A percentile compares a stretch with the other conserved stretches of the same genome.
Evolutionary conservation across 495 filamentous ascomycete species (phyloP).

Genomic region (Aspergillus conjunctus): DNA sequence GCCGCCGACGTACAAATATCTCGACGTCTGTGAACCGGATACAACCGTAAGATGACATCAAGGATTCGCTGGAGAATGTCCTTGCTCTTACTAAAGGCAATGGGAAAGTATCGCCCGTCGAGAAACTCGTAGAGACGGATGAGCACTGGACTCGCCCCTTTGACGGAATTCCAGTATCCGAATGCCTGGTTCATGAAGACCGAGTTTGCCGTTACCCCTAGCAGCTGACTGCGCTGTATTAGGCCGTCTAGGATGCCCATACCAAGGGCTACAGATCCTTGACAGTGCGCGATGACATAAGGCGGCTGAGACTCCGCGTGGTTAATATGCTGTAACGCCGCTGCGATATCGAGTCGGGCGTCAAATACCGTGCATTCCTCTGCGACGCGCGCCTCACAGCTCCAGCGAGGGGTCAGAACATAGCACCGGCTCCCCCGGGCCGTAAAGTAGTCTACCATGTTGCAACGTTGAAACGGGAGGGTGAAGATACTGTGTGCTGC

Average conservation of each 20-base stretch:
- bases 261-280: conserved; percentile 62
- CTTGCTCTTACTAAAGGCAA: neutral
- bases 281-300: conserved; percentile 68
- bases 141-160: conserved; percentile 52
- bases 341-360: conserved; percentile 61
- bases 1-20: conserved; percentile 65
- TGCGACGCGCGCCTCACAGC: conserved; percentile 55
- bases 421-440: conserved; percentile 61
- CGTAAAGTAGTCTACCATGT: conserved; percentile 66
- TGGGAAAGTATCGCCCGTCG: conserved; percentile 21
- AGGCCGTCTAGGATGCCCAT: conserved; percentile 66
- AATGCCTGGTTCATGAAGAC: conserved; percentile 69
- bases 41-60: conserved; percentile 45
- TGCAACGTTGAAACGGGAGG: conserved; percentile 64
- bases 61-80: conserved; percentile 17
- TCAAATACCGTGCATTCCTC: conserved; percentile 61
- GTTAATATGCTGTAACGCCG: conserved; percentile 59
- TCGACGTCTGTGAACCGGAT: conserved; percentile 51
- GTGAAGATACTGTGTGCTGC: conserved; percentile 67
- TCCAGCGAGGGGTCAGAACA: conserved; percentile 61
- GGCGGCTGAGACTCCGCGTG: conserved; percentile 34
- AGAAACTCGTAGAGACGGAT: conserved; percentile 23
- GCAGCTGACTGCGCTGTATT: conserved; percentile 36
- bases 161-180: conserved; percentile 58
- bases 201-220: conserved; percentile 63